phyloP scores from a whole-genome alignment of 805 yeast genomes.

The Lachancea fermentati region DNA sequence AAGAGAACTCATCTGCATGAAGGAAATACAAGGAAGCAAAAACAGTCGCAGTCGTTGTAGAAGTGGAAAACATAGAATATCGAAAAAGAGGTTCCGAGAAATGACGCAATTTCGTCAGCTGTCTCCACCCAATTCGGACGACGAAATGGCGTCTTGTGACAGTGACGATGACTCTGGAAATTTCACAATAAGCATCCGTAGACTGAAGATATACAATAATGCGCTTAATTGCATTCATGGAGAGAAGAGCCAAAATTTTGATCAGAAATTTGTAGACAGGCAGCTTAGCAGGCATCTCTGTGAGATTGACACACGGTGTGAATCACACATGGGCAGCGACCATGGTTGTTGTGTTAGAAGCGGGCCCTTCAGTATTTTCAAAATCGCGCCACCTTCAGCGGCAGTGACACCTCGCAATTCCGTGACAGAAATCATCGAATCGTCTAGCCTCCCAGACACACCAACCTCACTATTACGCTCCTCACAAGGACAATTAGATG shows the following conservation, averaged over 20 bases:
- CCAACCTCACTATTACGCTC: slow-evolving; percentile 4
- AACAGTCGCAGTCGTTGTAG: background rate
- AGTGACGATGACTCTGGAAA: slow-evolving; percentile 7
- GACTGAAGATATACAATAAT: slow-evolving; percentile 29
- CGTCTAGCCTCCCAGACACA: slow-evolving; percentile 6
- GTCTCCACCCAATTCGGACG: slow-evolving; percentile 8
- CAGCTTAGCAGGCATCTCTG: slow-evolving; percentile 2
- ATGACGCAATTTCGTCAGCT: slow-evolving; percentile 14
- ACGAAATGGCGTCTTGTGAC: background rate
- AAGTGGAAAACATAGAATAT: slow-evolving; percentile 7
- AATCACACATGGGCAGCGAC: background rate
- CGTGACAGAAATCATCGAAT: background rate
- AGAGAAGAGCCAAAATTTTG: slow-evolving; percentile 11
- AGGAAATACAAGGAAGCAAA: slow-evolving; percentile 3
- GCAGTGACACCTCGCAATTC: background rate
- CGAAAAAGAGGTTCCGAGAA: slow-evolving; percentile 17
- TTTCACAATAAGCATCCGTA: slow-evolving; percentile 29
- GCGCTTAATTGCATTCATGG: slow-evolving; percentile 23
- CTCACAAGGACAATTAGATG: background rate
- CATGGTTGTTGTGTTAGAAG: background rate
- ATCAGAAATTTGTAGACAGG: slow-evolving; percentile 20
- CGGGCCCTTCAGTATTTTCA: slow-evolving; percentile 7
- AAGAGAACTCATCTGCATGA: slow-evolving; percentile 8
- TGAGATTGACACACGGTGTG: slow-evolving; percentile 2
- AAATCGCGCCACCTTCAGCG: background rate